A percentile compares a stretch with the other conserved stretches of the same genome.
phyloP scores from a whole-genome alignment of 331 rosid species.

The Malus hybrid region DNA sequence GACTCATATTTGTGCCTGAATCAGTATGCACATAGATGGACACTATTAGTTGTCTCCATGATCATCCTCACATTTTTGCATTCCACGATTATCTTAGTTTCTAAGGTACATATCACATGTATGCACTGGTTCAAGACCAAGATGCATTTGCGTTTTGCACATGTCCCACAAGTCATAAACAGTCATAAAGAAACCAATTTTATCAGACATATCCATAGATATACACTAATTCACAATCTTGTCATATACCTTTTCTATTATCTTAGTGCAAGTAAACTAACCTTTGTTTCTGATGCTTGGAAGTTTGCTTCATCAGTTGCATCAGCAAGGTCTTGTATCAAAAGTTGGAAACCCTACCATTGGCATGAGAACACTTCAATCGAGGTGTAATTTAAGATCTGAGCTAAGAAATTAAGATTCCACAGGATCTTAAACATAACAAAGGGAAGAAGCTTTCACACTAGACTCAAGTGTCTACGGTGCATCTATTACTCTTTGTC shows the following conservation, averaged over 20 bases:
- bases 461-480: neutral
- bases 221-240: neutral
- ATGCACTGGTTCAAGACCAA: too few species aligned
- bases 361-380: conserved; percentile 2
- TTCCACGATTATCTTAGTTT: neutral
- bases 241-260: neutral
- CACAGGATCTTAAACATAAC: neutral
- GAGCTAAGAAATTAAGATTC: neutral
- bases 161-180: neutral
- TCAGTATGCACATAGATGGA: neutral
- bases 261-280: conserved; percentile 20
- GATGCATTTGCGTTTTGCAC: neutral
- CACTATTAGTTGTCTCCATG: neutral
- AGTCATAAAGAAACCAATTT: neutral
- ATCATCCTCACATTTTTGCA: neutral
- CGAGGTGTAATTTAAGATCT: neutral
- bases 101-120: neutral
- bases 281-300: conserved; percentile 49
- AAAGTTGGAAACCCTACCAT: conserved; percentile 33
- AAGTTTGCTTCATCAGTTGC: conserved; percentile 19
- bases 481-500: neutral
- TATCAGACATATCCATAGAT: neutral
- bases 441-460: neutral
- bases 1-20: neutral
- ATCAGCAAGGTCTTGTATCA: conserved; percentile 35